phyloP scores from a whole-genome alignment of 2,329 filamentous ascomycete genomes.

The Escovopsis sp. region DNA sequence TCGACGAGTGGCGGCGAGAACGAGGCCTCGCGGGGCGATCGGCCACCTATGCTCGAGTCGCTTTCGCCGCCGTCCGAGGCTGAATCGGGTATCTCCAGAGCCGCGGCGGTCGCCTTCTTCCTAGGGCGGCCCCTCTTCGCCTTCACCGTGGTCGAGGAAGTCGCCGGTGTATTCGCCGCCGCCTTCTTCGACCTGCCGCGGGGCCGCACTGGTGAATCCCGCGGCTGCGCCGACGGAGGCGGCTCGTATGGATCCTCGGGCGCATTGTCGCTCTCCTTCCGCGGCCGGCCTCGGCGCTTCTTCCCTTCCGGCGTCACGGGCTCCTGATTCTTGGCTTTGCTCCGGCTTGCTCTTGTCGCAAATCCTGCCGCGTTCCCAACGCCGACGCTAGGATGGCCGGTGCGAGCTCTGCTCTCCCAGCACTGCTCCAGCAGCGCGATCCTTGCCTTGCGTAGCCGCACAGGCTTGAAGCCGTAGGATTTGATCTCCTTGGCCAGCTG shows the following conservation, averaged over 20 bases:
- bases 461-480: constrained; percentile 56
- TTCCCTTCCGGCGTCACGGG: neutral
- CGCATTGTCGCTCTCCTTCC: constrained; percentile 14
- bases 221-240: constrained; percentile 20
- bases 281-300: constrained; percentile 18
- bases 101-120: neutral
- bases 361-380: neutral
- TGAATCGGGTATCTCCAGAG: constrained; percentile 38
- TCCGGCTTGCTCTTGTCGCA: no score
- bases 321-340: neutral
- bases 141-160: neutral
- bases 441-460: constrained; percentile 55
- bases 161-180: constrained; percentile 6
- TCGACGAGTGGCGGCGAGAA: constrained; percentile 32
- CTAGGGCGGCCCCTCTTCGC: neutral
- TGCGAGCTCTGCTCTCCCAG: constrained; percentile 45
- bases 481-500: constrained; percentile 48
- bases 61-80: constrained; percentile 24
- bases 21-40: constrained; percentile 21
- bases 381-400: constrained; percentile 8
- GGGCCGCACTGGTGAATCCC: constrained; percentile 19
- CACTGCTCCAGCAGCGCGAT: constrained; percentile 55
- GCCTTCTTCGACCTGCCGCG: constrained; percentile 29
- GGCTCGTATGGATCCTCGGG: constrained; percentile 16
- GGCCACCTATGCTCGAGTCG: constrained; percentile 16